Percentiles rank a stretch among this genome's conserved stretches.
These are phyloP conservation scores for Prunus salicina DNA, from an alignment of 306 rosid species.

Conservation along the genomic window DNA sequence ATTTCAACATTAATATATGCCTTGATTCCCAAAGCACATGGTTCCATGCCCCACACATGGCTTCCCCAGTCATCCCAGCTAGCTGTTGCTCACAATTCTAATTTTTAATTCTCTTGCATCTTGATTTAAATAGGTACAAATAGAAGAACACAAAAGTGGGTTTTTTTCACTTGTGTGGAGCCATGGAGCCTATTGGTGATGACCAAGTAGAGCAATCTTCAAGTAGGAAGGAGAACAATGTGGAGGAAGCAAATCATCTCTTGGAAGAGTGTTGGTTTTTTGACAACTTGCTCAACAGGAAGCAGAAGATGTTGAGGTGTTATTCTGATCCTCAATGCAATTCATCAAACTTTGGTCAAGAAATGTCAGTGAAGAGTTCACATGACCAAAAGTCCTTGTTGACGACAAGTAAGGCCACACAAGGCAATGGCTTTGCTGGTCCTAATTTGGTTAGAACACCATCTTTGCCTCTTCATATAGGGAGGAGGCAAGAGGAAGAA, in stretches of 20 bases:
- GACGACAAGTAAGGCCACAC: neutral
- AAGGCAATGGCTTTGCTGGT: conserved; percentile 7
- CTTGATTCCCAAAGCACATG: conserved; percentile 39
- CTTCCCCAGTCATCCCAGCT: conserved; percentile 30
- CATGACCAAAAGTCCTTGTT: too few relatives aligned
- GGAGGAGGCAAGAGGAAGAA: conserved; percentile 30
- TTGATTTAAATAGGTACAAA: neutral
- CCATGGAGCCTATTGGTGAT: conserved; percentile 42
- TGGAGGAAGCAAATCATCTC: conserved; percentile 55
- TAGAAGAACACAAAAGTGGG: conserved; percentile 1
- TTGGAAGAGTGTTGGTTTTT: conserved; percentile 84
- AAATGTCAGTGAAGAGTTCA: conserved; percentile 12
- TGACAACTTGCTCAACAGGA: conserved; percentile 50
- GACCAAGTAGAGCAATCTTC: conserved; percentile 30
- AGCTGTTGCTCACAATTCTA: conserved; percentile 17
- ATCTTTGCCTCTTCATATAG: conserved; percentile 47
- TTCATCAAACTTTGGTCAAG: conserved; percentile 31
- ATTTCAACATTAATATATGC: conserved; percentile 14
- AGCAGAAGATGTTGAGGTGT: conserved; percentile 52
- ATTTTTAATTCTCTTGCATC: conserved; percentile 6
- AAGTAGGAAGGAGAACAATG: conserved; percentile 30
- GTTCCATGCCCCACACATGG: conserved; percentile 48
- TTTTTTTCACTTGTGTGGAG: conserved; percentile 19
- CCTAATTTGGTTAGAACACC: conserved; percentile 41
- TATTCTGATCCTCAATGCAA: conserved; percentile 65